Evolutionary conservation across 306 rosid genomes (phyloP).

Genomic region (Corylus avellana): DNA sequence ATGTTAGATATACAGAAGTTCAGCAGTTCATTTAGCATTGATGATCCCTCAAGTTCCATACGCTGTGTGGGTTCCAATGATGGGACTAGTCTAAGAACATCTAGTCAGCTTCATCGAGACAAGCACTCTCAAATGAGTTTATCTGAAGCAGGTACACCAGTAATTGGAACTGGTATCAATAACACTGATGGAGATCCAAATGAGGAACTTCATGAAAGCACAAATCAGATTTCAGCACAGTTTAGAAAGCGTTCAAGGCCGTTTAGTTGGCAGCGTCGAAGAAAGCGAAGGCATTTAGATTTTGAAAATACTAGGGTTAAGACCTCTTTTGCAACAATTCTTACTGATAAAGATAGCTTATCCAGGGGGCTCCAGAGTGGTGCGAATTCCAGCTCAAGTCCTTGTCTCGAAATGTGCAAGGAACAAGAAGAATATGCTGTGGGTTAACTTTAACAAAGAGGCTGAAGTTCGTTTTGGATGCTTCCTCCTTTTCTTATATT

Average conservation of each 20-base stretch:
- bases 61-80: conserved; percentile 28
- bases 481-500: not conserved
- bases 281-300: conserved; percentile 44
- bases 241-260: conserved; percentile 66
- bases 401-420: not conserved
- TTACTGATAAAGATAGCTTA: conserved; percentile 24
- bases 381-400: conserved; percentile 24
- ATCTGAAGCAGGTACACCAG: conserved; percentile 33
- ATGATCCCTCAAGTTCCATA: conserved; percentile 24
- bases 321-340: conserved; percentile 18
- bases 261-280: conserved; percentile 66
- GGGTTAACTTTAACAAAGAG: not conserved
- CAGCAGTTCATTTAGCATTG: conserved; percentile 29
- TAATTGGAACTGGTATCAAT: conserved; percentile 12
- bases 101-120: conserved; percentile 24
- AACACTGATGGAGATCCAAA: conserved; percentile 24
- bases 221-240: conserved; percentile 27
- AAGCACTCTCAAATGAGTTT: conserved; percentile 21
- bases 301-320: conserved; percentile 29
- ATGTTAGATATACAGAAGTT: conserved; percentile 33
- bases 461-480: not conserved
- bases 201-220: conserved; percentile 27
- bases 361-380: conserved; percentile 31
- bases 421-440: not conserved
- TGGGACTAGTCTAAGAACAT: conserved; percentile 24